Conservation (phyloP, 169 alveolate genomes). For the Plasmodium sp. region DNA sequence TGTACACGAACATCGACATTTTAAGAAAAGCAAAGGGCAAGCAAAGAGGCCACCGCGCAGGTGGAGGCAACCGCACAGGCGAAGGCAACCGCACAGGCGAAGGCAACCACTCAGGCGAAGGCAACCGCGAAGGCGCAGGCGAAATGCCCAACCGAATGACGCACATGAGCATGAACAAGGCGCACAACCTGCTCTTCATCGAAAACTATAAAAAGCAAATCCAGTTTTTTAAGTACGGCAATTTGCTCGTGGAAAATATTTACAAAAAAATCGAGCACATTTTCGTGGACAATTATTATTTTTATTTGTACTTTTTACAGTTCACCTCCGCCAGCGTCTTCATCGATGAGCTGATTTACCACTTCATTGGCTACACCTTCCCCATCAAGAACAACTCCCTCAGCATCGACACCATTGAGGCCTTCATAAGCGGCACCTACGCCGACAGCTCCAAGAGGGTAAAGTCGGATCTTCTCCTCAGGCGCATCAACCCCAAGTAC, state of each 20-base stretch:
- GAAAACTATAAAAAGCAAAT: slow-evolving; percentile 68
- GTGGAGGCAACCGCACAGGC: too few species aligned
- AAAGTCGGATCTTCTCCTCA: slow-evolving; percentile 20
- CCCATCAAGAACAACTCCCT: slow-evolving; percentile 53
- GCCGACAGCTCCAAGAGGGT: slow-evolving; percentile 15
- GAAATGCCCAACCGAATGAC: too few species aligned
- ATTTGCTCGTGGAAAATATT: slow-evolving; percentile 68
- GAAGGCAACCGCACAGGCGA: too few species aligned
- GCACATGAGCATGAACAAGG: neutral
- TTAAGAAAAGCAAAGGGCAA: neutral
- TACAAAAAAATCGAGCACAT: slow-evolving; percentile 73
- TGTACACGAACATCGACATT: slow-evolving; percentile 4
- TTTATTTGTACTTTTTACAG: slow-evolving; percentile 69
- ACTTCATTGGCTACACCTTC: slow-evolving; percentile 60
- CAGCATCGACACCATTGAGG: slow-evolving; percentile 21
- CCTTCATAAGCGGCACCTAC: slow-evolving; percentile 64
- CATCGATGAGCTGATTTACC: slow-evolving; percentile 59
- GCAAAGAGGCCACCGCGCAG: neutral
- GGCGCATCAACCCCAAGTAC: slow-evolving; percentile 30
- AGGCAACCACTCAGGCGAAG: neutral
- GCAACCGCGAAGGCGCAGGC: too few species aligned
- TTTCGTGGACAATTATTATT: slow-evolving; percentile 72
- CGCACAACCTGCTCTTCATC: slow-evolving; percentile 19
- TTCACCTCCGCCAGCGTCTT: slow-evolving; percentile 71
- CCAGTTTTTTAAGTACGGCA: slow-evolving; percentile 74